Evolutionary conservation across 345 rosid genomes (phyloP), one percentile per base, ranked within the genome.

Genomic region (Hevea brasiliensis): DNA sequence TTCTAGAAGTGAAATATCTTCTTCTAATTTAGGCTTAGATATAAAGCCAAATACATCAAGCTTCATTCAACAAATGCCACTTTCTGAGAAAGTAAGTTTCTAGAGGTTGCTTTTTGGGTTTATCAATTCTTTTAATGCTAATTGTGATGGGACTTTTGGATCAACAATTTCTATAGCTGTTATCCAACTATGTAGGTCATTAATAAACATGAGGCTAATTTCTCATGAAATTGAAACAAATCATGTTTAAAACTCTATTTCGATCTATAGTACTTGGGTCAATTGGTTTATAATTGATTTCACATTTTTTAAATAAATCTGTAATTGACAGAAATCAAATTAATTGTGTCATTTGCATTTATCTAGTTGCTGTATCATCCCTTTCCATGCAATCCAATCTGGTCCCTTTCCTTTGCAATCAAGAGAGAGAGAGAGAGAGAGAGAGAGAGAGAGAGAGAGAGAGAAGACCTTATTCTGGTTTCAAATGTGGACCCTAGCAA

Each of bases 1-100:
- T 79, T 70, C 80, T 74, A 70, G 78, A 68, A 82, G 75, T 62
- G 86, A 86, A 76, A 65, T 79, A 53, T 73, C 74, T 57, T 60
- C 74, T 66, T 60, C 67, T 58, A 72, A 80, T 72, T 69, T 80
- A 65, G 71, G 55, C 62, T 74, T 76, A 37, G 84, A 80, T 60
- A 29, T 13, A 61, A 83, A 72, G 61, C 71, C 75, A 71, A 81
- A 73, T 45, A 69, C 72, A 40, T 79, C 82, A 63, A 51, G 76
- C 72, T 80, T 57, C 61, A 71, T 29, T 74, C 79, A 81, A 32
- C 62, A 47, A 73, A 62, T 60, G 32, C 74, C 78, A 70, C 63
- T 64, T 68, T 26, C 54, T 77, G 77, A 73, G 68, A 32, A 74
- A 66, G 90, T 83, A 76, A 71, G 78, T 56, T 75, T 48, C 61